Percentiles rank a stretch among this genome's conserved stretches.
Conservation (phyloP, 208 protist species). For the Plasmodiophora brassicae region DNA sequence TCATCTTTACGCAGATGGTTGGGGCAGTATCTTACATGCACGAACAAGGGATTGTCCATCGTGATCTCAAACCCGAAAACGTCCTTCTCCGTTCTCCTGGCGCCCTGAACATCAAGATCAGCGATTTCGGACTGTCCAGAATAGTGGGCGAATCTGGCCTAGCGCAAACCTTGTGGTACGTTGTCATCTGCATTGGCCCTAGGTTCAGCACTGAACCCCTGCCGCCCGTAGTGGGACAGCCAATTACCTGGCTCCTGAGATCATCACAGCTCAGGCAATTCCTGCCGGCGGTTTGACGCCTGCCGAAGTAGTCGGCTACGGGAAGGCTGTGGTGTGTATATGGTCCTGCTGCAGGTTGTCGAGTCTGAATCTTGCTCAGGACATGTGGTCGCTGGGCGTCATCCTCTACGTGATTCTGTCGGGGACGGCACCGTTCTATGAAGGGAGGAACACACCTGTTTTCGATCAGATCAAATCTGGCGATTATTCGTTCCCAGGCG, state of each 20-base stretch:
- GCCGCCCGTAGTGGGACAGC: not conserved
- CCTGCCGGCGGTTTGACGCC: too few species aligned
- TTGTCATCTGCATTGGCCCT: not conserved
- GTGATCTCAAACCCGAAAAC: conserved; percentile 44
- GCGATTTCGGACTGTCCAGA: conserved; percentile 38
- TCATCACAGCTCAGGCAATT: not conserved
- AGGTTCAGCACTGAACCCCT: too few species aligned
- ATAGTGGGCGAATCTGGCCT: not conserved
- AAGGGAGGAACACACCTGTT: not conserved
- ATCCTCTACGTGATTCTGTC: conserved; percentile 25
- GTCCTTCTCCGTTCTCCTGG: not conserved
- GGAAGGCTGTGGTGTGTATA: not conserved
- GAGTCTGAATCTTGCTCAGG: not conserved
- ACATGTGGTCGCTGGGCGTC: conserved; percentile 8
- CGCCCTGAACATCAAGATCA: conserved; percentile 28
- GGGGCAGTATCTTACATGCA: conserved; percentile 14
- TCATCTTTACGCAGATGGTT: not conserved
- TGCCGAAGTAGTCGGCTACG: not conserved
- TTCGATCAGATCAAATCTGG: conserved; percentile 31
- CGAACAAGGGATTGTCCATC: conserved; percentile 38
- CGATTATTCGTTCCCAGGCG: not conserved
- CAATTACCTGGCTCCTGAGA: conserved; percentile 14
- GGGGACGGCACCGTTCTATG: conserved; percentile 5
- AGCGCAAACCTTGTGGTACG: not conserved
- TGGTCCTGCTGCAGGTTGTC: not conserved